A percentile compares a stretch with the other conserved stretches of the same genome.
These are phyloP conservation scores for Jatropha podagrica DNA, from an alignment of 441 rosid species.

Conservation along the genomic window DNA sequence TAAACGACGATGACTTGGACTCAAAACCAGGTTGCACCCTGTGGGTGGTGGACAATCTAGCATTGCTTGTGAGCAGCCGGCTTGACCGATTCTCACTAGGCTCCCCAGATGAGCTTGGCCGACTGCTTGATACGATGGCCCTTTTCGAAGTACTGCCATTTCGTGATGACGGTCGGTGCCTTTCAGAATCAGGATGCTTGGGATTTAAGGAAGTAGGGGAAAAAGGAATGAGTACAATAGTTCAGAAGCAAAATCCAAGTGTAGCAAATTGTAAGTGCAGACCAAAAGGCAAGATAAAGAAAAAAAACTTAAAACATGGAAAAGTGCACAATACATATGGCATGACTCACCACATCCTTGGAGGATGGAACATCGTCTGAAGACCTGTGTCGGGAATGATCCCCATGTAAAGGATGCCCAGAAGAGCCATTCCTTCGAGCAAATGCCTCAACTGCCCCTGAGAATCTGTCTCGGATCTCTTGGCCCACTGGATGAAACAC, in stretches of 20 bases:
- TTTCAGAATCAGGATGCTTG: conserved; percentile 68
- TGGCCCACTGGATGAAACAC: conserved; percentile 45
- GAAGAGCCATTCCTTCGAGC: conserved; percentile 58
- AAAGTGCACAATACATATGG: conserved; percentile 17
- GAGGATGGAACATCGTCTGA: conserved; percentile 57
- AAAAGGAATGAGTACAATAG: too few relatives aligned
- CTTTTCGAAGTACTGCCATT: conserved; percentile 69
- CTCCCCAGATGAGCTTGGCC: conserved; percentile 81
- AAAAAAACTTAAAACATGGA: not conserved
- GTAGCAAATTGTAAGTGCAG: not conserved
- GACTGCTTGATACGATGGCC: conserved; percentile 52
- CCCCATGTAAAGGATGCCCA: conserved; percentile 43
- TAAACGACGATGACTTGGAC: conserved; percentile 55
- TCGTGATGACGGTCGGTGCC: conserved; percentile 57
- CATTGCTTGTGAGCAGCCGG: conserved; percentile 55
- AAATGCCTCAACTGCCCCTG: conserved; percentile 91
- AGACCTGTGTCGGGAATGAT: conserved; percentile 52
- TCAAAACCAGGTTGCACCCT: conserved; percentile 53
- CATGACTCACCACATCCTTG: conserved; percentile 51
- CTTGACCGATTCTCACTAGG: conserved; percentile 62
- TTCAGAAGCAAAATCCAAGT: not conserved
- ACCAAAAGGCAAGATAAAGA: not conserved
- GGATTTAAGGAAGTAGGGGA: too few relatives aligned
- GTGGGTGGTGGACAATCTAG: conserved; percentile 64
- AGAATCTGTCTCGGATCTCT: conserved; percentile 72